Percentiles rank a stretch among this genome's conserved stretches.
These are phyloP conservation scores for Discostella pseudostelligera DNA, from an alignment of 108 stramenopile species.

Conservation along the genomic window DNA sequence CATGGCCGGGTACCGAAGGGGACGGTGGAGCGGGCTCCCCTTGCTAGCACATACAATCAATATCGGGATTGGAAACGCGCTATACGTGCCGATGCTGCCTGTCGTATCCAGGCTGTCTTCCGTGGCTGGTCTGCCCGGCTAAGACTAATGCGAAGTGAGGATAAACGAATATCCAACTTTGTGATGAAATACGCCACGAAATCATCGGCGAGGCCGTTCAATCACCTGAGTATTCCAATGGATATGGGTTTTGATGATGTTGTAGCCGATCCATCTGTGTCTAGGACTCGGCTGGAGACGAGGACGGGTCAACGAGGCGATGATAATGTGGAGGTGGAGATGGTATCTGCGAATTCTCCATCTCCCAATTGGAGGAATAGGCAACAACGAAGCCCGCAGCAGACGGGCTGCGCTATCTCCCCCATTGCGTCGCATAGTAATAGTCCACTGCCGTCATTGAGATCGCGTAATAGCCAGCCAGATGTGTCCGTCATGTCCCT, in stretches of 20 bases:
- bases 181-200: constrained; percentile 50
- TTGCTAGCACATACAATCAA: constrained; percentile 86
- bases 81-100: constrained; percentile 86
- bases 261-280: constrained; percentile 18
- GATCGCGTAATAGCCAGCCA: constrained; percentile 19
- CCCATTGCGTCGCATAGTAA: constrained; percentile 16
- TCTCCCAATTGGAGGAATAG: constrained; percentile 46
- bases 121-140: constrained; percentile 62
- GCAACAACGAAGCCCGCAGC: constrained; percentile 26
- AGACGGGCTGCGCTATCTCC: constrained; percentile 12
- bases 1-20: constrained; percentile 82
- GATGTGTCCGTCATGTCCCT: constrained; percentile 59
- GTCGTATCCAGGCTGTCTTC: constrained; percentile 77
- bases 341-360: constrained; percentile 18
- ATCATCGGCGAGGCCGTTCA: constrained; percentile 28
- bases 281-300: constrained; percentile 36
- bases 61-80: constrained; percentile 89
- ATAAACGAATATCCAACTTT: constrained; percentile 52
- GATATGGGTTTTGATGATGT: constrained; percentile 57
- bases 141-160: constrained; percentile 50
- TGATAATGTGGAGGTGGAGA: constrained; percentile 32
- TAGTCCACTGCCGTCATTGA: constrained; percentile 3
- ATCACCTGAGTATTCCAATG: constrained; percentile 69
- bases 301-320: constrained; percentile 33
- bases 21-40: constrained; percentile 76